Conservation (phyloP, 768 basidiomycete genomes). For the Serpula lacrymans region DNA sequence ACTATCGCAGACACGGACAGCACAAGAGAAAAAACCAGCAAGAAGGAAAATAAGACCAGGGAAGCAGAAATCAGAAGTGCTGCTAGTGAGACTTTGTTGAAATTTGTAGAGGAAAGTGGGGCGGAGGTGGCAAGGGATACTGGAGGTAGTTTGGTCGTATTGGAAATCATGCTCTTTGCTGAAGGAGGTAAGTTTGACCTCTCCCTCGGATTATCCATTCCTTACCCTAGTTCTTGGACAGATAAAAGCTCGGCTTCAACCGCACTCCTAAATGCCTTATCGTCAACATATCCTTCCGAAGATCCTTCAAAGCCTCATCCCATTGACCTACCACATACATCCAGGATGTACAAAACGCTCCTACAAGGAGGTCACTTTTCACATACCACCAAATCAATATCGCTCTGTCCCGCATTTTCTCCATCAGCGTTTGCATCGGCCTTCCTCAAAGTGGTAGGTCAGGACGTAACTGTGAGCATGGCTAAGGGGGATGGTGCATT, state of each 20-base stretch:
- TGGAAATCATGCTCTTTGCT: constrained; percentile 81
- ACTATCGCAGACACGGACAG: constrained; percentile 72
- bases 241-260: constrained; percentile 68
- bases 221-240: constrained; percentile 23
- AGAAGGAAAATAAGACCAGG: constrained; percentile 67
- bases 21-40: constrained; percentile 70
- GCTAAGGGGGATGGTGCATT: constrained; percentile 66
- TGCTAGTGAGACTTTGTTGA: constrained; percentile 72
- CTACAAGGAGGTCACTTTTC: constrained; percentile 90
- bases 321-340: constrained; percentile 79
- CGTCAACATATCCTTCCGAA: constrained; percentile 51
- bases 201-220: not conserved
- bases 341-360: constrained; percentile 83
- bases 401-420: constrained; percentile 52
- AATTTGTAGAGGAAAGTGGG: constrained; percentile 63
- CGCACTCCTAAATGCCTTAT: constrained; percentile 57
- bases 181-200: constrained; percentile 64
- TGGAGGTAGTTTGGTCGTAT: constrained; percentile 72
- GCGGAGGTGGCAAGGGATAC: constrained; percentile 67
- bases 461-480: constrained; percentile 51
- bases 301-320: constrained; percentile 53
- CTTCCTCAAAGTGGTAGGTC: constrained; percentile 54
- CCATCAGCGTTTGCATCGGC: constrained; percentile 53
- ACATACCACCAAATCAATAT: constrained; percentile 53
- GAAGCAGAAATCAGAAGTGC: constrained; percentile 68